These are phyloP conservation scores for Daldinia eschscholtzii DNA, from an alignment of 2,329 filamentous ascomycete genomes.

Conservation along the genomic window DNA sequence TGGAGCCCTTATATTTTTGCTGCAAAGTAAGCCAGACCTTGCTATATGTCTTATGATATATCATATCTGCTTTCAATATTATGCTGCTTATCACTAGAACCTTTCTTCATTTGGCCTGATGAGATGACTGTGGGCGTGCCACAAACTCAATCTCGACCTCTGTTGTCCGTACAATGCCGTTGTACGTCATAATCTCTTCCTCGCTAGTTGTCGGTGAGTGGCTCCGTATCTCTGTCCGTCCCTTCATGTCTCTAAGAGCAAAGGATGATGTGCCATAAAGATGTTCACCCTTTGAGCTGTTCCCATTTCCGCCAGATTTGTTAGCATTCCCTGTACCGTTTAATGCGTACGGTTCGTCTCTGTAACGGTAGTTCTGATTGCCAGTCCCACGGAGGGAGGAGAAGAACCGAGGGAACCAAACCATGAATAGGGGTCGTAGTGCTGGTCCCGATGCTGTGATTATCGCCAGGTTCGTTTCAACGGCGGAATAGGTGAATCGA, in stretches of 20 bases:
- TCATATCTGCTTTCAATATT: conserved; percentile 5
- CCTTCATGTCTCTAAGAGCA: conserved; percentile 40
- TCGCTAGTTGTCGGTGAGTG: conserved; percentile 52
- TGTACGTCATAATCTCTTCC: conserved; percentile 54
- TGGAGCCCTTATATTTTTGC: conserved; percentile 9
- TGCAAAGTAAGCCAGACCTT: conserved; percentile 19
- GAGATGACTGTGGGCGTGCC: conserved; percentile 29
- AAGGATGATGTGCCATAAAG: conserved; percentile 39
- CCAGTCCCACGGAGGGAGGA: conserved; percentile 36
- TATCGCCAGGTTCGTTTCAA: conserved; percentile 49
- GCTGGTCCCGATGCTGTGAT: conserved; percentile 48
- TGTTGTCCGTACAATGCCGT: conserved; percentile 53
- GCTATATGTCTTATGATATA: background rate
- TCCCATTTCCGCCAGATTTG: conserved; percentile 22
- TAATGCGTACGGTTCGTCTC: conserved; percentile 25
- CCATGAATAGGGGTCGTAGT: conserved; percentile 42
- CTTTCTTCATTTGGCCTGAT: conserved; percentile 6
- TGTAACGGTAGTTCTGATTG: conserved; percentile 41
- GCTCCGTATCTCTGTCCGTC: conserved; percentile 47
- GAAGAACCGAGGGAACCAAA: conserved; percentile 47
- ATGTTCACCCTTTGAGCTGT: conserved; percentile 27
- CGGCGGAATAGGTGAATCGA: conserved; percentile 45
- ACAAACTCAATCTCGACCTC: conserved; percentile 40
- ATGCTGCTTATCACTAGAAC: conserved; percentile 7
- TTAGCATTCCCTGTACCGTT: conserved; percentile 31